Base-by-base conservation (phyloP, 2,329 filamentous ascomycete genomes). In the Leptographium lundbergii region DNA sequence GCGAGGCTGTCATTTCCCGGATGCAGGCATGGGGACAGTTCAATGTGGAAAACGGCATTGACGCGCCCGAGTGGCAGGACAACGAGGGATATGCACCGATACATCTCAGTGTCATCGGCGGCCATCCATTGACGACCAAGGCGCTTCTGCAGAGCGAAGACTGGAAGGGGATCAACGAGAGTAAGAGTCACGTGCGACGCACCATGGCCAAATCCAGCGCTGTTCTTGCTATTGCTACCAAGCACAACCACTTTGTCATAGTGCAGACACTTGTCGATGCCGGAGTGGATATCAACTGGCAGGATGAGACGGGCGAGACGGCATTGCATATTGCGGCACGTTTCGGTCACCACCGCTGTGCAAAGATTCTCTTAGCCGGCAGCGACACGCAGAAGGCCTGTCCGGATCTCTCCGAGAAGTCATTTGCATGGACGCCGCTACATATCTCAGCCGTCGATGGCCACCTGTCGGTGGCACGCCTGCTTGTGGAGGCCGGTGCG, bases 381-480 rank as follows among this genome's bases (percentile, higher is more conserved):
- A 86, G 82, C 0, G 73, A 77, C 6, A 52, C 32, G 17, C 88
- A 94, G 65, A 89, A 86, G 67, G 85, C 86, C 0, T 75, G 96
- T 62, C 58, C 63, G 7, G 59, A 63, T 9, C 74, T 95, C 42
- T 74, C 81, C 0, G 94, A 99, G 68, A 88, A 87, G 58, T 87
- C 87, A 0, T 97, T 95, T 68, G 84, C 87, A 3, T 99, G 94
- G 92, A 96, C 94, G 0, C 89, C 94, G n/a, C 76, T 99, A 14
- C 94, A 96, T 68, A 87, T 96, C 63, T 89, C 92, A 11, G 89
- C 88, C 58, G 92, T 97, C 2, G 91, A 99, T 67, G 92, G 92
- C 0, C 87, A 91, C 63, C 71, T 90, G 13, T 73, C 79, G 0
- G 82, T 96, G 48, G 88, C 88, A 0, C 80, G 91, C 67, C 76